Conservation (phyloP, 192 early-diverging fungal species). For the Linnemannia elongata region DNA sequence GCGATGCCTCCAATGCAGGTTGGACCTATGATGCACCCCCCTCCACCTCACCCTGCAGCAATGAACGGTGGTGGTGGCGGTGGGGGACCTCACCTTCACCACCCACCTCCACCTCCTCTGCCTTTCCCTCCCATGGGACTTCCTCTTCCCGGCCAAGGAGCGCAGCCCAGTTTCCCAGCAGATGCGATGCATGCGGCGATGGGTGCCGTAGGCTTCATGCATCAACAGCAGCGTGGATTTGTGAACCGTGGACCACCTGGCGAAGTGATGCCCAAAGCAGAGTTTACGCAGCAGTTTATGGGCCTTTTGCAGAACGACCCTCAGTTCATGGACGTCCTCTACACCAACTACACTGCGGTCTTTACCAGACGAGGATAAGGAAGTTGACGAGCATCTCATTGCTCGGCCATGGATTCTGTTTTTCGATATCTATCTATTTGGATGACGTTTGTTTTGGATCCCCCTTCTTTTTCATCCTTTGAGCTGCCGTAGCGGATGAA, state of each 20-base stretch:
- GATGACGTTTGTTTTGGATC: not conserved
- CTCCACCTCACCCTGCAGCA: slow-evolving; percentile 11
- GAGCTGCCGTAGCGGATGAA: not conserved
- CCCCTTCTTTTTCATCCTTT: not conserved
- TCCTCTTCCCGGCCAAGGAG: not conserved
- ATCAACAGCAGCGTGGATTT: slow-evolving; percentile 46
- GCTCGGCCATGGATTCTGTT: not conserved
- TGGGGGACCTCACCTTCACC: not conserved
- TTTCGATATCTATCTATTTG: not conserved
- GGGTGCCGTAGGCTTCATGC: slow-evolving; percentile 55
- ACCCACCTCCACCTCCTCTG: slow-evolving; percentile 33
- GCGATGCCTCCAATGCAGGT: slow-evolving; percentile 26
- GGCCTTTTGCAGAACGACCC: slow-evolving; percentile 61
- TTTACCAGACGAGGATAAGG: slow-evolving; percentile 33
- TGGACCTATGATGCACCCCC: slow-evolving; percentile 32
- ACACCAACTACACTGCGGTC: slow-evolving; percentile 55
- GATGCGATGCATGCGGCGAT: slow-evolving; percentile 57
- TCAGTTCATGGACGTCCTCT: slow-evolving; percentile 62
- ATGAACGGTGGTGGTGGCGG: slow-evolving; percentile 18
- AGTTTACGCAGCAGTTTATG: slow-evolving; percentile 64
- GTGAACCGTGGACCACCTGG: slow-evolving; percentile 9
- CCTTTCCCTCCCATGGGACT: slow-evolving; percentile 14
- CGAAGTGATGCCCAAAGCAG: slow-evolving; percentile 59
- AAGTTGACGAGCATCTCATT: too few relatives aligned
- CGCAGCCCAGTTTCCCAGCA: slow-evolving; percentile 27